A percentile compares a stretch with the other conserved stretches of the same genome.
These are phyloP conservation scores for Stachybotrys chartarum DNA, from an alignment of 2,329 filamentous ascomycete genomes.

Conservation along the genomic window DNA sequence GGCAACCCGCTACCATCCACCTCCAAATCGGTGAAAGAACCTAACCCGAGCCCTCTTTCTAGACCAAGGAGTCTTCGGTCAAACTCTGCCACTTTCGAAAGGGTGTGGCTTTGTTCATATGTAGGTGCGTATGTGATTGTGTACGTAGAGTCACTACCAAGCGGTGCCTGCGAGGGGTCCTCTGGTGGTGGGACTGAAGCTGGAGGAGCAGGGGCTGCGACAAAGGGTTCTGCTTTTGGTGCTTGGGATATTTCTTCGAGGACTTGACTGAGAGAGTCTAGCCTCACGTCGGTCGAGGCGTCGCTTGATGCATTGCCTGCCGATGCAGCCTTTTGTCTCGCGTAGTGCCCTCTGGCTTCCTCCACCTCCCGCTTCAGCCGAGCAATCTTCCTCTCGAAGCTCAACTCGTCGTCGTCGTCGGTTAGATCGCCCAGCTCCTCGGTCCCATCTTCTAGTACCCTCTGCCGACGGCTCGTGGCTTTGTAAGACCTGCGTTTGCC, in stretches of 20 bases:
- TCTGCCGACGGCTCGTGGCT: slow-evolving; percentile 60
- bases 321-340: slow-evolving; percentile 42
- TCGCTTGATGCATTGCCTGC: slow-evolving; percentile 40
- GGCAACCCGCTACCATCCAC: slow-evolving; percentile 48
- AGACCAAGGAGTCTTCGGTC: slow-evolving; percentile 72
- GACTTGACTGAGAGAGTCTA: slow-evolving; percentile 63
- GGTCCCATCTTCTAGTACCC: slow-evolving; percentile 54
- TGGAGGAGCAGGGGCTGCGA: slow-evolving; percentile 4
- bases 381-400: slow-evolving; percentile 69
- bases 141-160: slow-evolving; percentile 41
- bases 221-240: slow-evolving; percentile 6
- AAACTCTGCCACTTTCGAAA: slow-evolving; percentile 81
- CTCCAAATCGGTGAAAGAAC: slow-evolving; percentile 59
- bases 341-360: slow-evolving; percentile 59
- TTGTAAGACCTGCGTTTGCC: slow-evolving; percentile 80
- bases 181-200: slow-evolving; percentile 7
- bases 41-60: slow-evolving; percentile 76
- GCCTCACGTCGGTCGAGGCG: slow-evolving; percentile 28
- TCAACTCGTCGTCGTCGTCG: slow-evolving; percentile 67
- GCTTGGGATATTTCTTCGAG: slow-evolving; percentile 56
- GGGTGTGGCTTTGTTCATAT: slow-evolving; percentile 61
- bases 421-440: slow-evolving; percentile 68
- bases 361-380: slow-evolving; percentile 77
- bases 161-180: slow-evolving; percentile 11
- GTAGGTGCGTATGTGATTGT: slow-evolving; percentile 57